Base-by-base conservation (phyloP, 179 eudicot genomes). In the Camellia oleifera region DNA sequence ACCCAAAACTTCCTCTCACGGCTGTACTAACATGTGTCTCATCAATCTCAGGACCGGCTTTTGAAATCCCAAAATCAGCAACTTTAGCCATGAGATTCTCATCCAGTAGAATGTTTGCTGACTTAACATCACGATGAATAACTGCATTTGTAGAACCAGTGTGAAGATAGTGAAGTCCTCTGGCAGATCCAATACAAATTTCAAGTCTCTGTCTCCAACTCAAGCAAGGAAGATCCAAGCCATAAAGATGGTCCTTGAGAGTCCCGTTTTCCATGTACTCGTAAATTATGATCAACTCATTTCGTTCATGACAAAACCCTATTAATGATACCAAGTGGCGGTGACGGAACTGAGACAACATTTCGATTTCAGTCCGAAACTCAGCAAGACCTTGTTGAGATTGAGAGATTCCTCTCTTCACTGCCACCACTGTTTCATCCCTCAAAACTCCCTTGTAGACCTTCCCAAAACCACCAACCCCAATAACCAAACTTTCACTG, bases 251-350 rank as follows among this genome's bases (percentile, higher is more conserved):
- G 78, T 77, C 70, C 86, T 83, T 87, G 17, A 87, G 90, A 2
- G 85, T 85, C 40, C 90, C 90, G 7, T 87, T 85, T 52, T 81
- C 86, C 90, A 87, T 87, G 80, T 80, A 87, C 84, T 87, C 90
- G 18, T 87, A 87, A 1, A 87, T 42, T 73, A 87, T 77, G 62
- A 87, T 85, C 90, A 85, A 73, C 86, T 87, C 90, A 20, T 79
- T 76, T 26, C 81, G 70, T 26, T 87, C 86, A 45, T 87, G 84
- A 20, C 90, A 87, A 72, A 85, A 87, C 52, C 90, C 90, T 40
- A 87, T 83, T 14, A 87, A 81, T 52, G 90, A 81, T 3, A 87
- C 88, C 78, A 87, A 65, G 83, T 87, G 90, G 0, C 90, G 83
- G 72, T 87, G 90, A 15, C 86, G 88, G 53, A 87, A 83, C 61